These are phyloP conservation scores for Monascus purpureus DNA, from an alignment of 495 filamentous ascomycete genomes.

Conservation along the genomic window DNA sequence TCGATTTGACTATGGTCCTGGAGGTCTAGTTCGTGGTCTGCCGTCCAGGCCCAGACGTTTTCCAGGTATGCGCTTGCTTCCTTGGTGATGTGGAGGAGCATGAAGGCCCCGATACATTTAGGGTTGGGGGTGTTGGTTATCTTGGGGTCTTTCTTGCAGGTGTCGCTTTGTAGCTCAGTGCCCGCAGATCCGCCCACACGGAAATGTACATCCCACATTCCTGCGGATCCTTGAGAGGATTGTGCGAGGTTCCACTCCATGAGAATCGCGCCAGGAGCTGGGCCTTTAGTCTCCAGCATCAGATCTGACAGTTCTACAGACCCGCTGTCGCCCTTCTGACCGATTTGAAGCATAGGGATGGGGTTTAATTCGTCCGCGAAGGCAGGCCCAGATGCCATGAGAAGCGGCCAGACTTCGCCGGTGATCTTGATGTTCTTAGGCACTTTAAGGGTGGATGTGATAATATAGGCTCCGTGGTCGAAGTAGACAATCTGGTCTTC, in stretches of 20 bases:
- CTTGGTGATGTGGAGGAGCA: conserved; percentile 66
- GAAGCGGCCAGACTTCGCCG: conserved; percentile 83
- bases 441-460: conserved; percentile 72
- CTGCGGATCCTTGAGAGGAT: conserved; percentile 50
- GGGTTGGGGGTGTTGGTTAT: conserved; percentile 36
- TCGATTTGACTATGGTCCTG: conserved; percentile 69
- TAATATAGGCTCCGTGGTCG: conserved; percentile 77
- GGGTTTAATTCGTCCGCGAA: conserved; percentile 64
- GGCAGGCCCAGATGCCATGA: conserved; percentile 63
- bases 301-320: conserved; percentile 71
- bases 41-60: conserved; percentile 92
- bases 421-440: conserved; percentile 46
- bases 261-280: conserved; percentile 75
- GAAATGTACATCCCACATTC: conserved; percentile 87
- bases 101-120: conserved; percentile 59
- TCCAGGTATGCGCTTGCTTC: conserved; percentile 67
- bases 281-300: conserved; percentile 21
- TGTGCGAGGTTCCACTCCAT: conserved; percentile 82
- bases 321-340: conserved; percentile 63
- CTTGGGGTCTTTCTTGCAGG: conserved; percentile 40
- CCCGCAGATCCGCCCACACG: conserved; percentile 71
- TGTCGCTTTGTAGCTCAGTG: conserved; percentile 63
- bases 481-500: conserved; percentile 66
- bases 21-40: conserved; percentile 83
- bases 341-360: conserved; percentile 43